Evolutionary conservation across 495 filamentous ascomycete species (phyloP), one percentile per base, ranked within the genome.

Genomic region (Stereocaulon alpinum): DNA sequence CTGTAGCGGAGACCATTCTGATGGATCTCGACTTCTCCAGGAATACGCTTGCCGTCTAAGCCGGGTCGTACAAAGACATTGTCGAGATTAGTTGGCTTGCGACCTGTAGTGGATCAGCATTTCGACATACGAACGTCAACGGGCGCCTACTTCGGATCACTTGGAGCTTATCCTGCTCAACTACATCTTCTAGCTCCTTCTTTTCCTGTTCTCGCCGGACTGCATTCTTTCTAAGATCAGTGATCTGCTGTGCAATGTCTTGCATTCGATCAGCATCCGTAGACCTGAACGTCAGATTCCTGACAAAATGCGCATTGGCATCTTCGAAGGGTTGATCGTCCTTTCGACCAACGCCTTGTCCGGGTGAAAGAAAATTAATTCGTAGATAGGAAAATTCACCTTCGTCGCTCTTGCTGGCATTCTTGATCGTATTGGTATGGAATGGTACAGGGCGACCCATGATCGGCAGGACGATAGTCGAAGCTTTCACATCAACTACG

Each of bases 161-260:
- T 63, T 91, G 72, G 20, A 99, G 82, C 74, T 97, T 97, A 64
- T 97, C 94, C 70, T 97, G 94, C 71, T 97, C 95, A 4, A 99
- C 90, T n/a, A 99, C 94, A 77, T 97, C 94, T 68, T 97, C 94
- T 86, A 99, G 84, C 64, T 99, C 91, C 71, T 99, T 99, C 79
- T 96, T 96, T 71, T 99, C 93, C 67, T 96, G 90, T 69, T 97
- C 94, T 61, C 86, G 84, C 66, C 94, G 88, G 40, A 88, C 80
- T 3, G 89, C 83, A 63, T 87, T 86, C 71, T 93, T 95, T 72
- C 95, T 92, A 68, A 99, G 85, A 59, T 95, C 89, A 4, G 88
- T 88, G 59, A 99, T 96, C 65, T 92, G 85, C 24, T 86, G 84
- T 6, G 89, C 86, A 57, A 99, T 91, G 58, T 89, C 86, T 20